Evolutionary conservation across 1,284 basidiomycete species (phyloP).

Genomic region (Xanthoconium separans): DNA sequence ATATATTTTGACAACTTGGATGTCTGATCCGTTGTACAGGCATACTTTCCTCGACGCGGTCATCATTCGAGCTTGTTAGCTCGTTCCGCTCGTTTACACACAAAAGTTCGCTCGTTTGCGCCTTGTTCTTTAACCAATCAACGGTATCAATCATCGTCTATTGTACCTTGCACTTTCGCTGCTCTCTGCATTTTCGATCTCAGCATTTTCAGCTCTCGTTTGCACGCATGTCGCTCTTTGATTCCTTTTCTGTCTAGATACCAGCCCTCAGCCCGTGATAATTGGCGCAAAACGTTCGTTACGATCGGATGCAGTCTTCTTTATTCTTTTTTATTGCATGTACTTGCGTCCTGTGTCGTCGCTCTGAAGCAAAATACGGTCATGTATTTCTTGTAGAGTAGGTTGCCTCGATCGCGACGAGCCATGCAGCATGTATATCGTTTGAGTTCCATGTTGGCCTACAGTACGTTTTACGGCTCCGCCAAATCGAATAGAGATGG

Average conservation of each 20-base stretch:
- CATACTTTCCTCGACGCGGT: background rate
- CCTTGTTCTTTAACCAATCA: background rate
- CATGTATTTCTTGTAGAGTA: conserved; percentile 21
- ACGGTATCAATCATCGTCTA: conserved; percentile 1
- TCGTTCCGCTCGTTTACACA: background rate
- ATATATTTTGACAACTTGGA: background rate
- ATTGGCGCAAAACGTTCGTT: conserved; percentile 13
- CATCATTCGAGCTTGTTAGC: background rate
- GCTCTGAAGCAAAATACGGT: conserved; percentile 7
- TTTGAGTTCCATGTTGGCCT: conserved; percentile 7
- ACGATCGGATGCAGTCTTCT: conserved; percentile 13
- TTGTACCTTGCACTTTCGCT: conserved; percentile 5
- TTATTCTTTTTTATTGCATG: conserved; percentile 19
- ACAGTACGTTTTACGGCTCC: background rate
- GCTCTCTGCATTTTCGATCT: conserved; percentile 4
- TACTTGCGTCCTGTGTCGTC: conserved; percentile 14
- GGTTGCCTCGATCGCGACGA: conserved; percentile 6
- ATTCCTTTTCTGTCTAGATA: background rate
- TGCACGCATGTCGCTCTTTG: conserved; percentile 6
- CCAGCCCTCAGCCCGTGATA: background rate
- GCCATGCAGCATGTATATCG: background rate
- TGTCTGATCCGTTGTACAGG: conserved; percentile 11
- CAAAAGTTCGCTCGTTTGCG: background rate
- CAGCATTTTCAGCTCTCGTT: conserved; percentile 3
- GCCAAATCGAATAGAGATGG: background rate